A percentile compares a stretch with the other conserved stretches of the same genome.
These are phyloP conservation scores for Cyphellophora europaea DNA, from an alignment of 2,329 filamentous ascomycete species.

Conservation along the genomic window DNA sequence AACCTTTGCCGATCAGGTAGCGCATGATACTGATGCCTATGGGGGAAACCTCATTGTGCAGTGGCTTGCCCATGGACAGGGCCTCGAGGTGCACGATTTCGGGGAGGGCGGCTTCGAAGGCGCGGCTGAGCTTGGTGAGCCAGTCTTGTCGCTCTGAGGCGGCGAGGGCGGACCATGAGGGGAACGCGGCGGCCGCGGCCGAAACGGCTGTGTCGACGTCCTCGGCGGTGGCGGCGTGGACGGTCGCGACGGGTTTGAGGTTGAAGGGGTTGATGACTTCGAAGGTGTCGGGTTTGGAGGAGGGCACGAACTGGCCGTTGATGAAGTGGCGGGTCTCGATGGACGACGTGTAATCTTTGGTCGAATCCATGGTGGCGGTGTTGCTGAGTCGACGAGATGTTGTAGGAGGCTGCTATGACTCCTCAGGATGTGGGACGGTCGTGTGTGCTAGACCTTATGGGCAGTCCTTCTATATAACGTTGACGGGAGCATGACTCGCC, in stretches of 20 bases:
- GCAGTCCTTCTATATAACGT: too few relatives aligned
- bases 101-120: constrained; percentile 30
- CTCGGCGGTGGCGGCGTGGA: constrained; percentile 23
- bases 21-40: constrained; percentile 61
- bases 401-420: too few relatives aligned
- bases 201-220: constrained; percentile 25
- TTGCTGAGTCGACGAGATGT: too few relatives aligned
- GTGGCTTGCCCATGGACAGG: constrained; percentile 45
- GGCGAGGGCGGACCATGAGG: constrained; percentile 36
- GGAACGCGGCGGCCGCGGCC: constrained; percentile 23
- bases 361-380: too few relatives aligned
- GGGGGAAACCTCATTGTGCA: constrained; percentile 37
- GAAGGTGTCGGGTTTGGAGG: constrained; percentile 22
- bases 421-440: too few relatives aligned
- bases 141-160: constrained; percentile 33
- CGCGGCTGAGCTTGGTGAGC: constrained; percentile 31
- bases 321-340: constrained; percentile 26
- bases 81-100: constrained; percentile 37
- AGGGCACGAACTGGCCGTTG: constrained; percentile 25
- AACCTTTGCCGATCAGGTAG: constrained; percentile 49
- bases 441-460: too few relatives aligned
- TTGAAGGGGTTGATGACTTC: constrained; percentile 24
- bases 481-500: too few relatives aligned
- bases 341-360: too few relatives aligned
- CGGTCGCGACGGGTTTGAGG: constrained; percentile 21